phyloP scores from a whole-genome alignment of 2,329 filamentous ascomycete species.

The Zymoseptoria tritici region DNA sequence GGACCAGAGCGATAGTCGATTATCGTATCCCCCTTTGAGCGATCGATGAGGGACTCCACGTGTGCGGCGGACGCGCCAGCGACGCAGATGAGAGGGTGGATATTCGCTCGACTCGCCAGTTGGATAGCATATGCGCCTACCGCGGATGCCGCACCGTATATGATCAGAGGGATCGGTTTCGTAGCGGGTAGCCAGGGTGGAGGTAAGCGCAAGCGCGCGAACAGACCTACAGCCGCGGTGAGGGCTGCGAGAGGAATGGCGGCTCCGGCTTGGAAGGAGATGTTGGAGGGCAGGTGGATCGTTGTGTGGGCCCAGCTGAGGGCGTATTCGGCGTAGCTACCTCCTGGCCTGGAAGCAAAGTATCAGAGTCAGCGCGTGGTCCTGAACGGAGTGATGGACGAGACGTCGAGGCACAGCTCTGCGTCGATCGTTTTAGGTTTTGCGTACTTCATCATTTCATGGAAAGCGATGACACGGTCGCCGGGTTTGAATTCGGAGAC shows the following conservation, averaged over 20 bases:
- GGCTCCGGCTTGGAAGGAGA: conserved; percentile 45
- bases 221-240: conserved; percentile 41
- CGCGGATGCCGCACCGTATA: conserved; percentile 47
- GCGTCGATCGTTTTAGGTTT: too few relatives aligned
- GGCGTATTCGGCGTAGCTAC: conserved; percentile 56
- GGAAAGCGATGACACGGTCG: conserved; percentile 51
- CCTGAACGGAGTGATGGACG: too few relatives aligned
- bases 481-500: conserved; percentile 52
- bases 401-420: too few relatives aligned
- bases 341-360: conserved; percentile 29
- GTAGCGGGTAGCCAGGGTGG: conserved; percentile 33
- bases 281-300: conserved; percentile 46
- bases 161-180: conserved; percentile 29
- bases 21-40: conserved; percentile 48
- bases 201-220: conserved; percentile 36
- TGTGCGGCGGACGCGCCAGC: conserved; percentile 47
- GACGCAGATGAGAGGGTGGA: conserved; percentile 56
- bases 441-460: conserved; percentile 38
- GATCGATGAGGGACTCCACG: conserved; percentile 48
- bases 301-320: conserved; percentile 50
- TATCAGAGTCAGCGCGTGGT: too few relatives aligned
- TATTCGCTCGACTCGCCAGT: conserved; percentile 44
- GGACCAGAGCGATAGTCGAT: conserved; percentile 50
- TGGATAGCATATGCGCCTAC: conserved; percentile 55
- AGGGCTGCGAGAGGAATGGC: conserved; percentile 41